Evolutionary conservation across 2,329 filamentous ascomycete genomes (phyloP).

Genomic region (Parastagonospora nodorum): DNA sequence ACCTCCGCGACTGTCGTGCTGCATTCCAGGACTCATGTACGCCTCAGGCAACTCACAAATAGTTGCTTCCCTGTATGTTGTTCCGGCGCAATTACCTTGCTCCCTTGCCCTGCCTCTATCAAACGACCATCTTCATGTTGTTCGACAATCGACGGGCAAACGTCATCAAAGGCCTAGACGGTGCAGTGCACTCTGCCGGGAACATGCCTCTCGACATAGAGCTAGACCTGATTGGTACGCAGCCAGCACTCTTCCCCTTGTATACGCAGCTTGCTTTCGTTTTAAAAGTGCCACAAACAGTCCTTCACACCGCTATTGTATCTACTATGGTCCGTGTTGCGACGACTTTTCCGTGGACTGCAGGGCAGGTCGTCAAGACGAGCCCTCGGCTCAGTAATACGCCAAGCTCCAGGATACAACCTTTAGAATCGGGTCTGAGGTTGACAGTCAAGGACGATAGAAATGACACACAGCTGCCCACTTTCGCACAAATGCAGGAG

Average conservation of each 20-base stretch:
- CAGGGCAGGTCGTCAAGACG: conserved; percentile 46
- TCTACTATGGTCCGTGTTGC: conserved; percentile 37
- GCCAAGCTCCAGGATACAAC: conserved; percentile 49
- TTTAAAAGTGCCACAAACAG: conserved; percentile 40
- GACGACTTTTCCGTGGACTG: conserved; percentile 53
- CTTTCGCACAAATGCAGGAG: conserved; percentile 45
- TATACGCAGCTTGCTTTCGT: conserved; percentile 55
- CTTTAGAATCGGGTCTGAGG: conserved; percentile 35
- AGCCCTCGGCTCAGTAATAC: conserved; percentile 36
- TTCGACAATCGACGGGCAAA: too few species aligned
- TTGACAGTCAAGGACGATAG: conserved; percentile 54
- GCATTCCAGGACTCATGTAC: too few species aligned
- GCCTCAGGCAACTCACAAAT: too few species aligned
- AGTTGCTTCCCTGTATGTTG: too few species aligned
- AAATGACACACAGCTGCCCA: conserved; percentile 41
- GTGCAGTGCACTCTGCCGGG: not conserved
- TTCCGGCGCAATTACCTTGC: too few species aligned
- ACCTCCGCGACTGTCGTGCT: too few species aligned
- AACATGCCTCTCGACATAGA: conserved; percentile 18
- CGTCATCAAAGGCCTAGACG: too few species aligned
- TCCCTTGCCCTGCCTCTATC: too few species aligned
- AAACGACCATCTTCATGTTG: too few species aligned
- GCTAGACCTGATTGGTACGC: conserved; percentile 53
- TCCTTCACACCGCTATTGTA: conserved; percentile 11
- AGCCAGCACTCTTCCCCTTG: conserved; percentile 47